Conservation (phyloP, 2,329 filamentous ascomycete species). For the Pseudophaeomoniella oleicola region DNA sequence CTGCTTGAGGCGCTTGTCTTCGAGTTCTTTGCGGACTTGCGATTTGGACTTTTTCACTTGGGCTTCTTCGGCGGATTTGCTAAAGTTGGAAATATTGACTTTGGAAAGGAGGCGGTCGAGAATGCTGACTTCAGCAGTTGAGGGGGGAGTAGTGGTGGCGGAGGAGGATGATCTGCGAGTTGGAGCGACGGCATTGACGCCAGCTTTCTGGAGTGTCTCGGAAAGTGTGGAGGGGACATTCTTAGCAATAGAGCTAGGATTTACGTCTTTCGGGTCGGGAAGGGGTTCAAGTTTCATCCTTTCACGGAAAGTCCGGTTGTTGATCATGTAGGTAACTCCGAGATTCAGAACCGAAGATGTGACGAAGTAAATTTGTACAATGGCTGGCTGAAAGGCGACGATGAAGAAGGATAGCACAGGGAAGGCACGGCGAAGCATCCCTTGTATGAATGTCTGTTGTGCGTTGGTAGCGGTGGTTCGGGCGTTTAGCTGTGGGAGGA, state of each 20-base stretch:
- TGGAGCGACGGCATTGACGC: conserved; percentile 4
- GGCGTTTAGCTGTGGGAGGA: neutral
- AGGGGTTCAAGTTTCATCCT: conserved; percentile 14
- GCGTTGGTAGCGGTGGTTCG: neutral
- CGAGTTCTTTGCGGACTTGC: too few relatives aligned
- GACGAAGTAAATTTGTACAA: conserved; percentile 50
- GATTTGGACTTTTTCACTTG: too few relatives aligned
- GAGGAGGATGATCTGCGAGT: conserved; percentile 3
- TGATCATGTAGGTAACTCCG: conserved; percentile 31
- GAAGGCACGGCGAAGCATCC: conserved; percentile 26
- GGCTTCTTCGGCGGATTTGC: too few relatives aligned
- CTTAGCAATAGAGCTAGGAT: neutral
- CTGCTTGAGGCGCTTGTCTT: too few relatives aligned
- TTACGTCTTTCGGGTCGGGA: conserved; percentile 2
- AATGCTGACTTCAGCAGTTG: too few relatives aligned
- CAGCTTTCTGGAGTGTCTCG: conserved; percentile 1
- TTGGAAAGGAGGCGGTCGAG: too few relatives aligned
- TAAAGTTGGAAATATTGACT: too few relatives aligned
- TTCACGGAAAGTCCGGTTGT: conserved; percentile 17
- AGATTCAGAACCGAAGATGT: conserved; percentile 21
- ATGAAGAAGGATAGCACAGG: conserved; percentile 39
- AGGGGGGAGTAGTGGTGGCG: conserved; percentile 1
- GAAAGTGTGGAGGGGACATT: neutral
- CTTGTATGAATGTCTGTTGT: conserved; percentile 15
- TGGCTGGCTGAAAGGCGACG: conserved; percentile 40